Evolutionary conservation across 345 rosid genomes (phyloP).

Genomic region (Psidium guajava): DNA sequence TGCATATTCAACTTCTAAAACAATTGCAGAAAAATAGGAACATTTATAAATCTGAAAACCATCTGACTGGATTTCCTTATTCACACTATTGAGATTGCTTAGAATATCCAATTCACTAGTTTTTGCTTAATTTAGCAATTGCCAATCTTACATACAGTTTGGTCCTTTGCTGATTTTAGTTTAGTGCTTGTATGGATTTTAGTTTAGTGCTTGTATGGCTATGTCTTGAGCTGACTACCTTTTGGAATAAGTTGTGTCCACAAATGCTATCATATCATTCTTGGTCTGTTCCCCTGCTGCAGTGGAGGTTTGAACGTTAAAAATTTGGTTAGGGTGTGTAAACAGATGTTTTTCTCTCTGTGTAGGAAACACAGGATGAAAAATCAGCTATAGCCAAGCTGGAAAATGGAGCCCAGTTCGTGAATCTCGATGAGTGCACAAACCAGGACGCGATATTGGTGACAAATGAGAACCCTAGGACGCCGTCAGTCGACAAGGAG

Average conservation of each 20-base stretch:
- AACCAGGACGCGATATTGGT: slow-evolving; percentile 25
- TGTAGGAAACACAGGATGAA: slow-evolving; percentile 30
- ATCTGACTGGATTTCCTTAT: background rate
- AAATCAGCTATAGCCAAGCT: slow-evolving; percentile 15
- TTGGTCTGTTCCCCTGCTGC: background rate
- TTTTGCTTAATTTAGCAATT: background rate
- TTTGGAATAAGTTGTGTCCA: background rate
- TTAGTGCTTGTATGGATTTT: background rate
- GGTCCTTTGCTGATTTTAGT: background rate
- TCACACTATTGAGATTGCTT: background rate
- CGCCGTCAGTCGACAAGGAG: slow-evolving; percentile 23
- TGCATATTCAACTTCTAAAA: background rate
- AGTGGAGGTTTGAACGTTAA: background rate
- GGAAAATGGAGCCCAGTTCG: slow-evolving; percentile 7
- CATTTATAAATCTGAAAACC: background rate
- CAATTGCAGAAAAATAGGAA: background rate
- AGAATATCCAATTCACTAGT: background rate
- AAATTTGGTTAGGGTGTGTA: background rate
- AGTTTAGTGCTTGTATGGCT: background rate
- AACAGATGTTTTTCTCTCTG: background rate
- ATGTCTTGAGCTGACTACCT: background rate
- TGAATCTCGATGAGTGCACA: slow-evolving; percentile 19
- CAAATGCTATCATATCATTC: background rate
- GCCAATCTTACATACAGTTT: background rate
- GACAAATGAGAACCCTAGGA: slow-evolving; percentile 17